A percentile compares a stretch with the other conserved stretches of the same genome.
Conservation (phyloP, 2,329 filamentous ascomycete genomes). For the Westerdykella sp. region DNA sequence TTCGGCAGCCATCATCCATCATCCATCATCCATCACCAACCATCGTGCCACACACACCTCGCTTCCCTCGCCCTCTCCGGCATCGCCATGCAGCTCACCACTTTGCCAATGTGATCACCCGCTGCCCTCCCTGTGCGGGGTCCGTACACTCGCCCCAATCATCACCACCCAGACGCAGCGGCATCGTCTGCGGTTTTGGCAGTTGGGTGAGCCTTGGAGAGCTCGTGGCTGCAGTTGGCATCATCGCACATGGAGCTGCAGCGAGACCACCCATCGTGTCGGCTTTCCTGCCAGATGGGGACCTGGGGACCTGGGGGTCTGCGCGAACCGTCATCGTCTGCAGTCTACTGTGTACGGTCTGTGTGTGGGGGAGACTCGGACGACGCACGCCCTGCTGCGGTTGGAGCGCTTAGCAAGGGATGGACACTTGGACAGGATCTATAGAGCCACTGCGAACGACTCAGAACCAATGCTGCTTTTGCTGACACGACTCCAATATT, state of each 20-base stretch:
- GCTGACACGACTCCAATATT: constrained; percentile 11
- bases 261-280: constrained; percentile 2
- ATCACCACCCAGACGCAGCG: constrained; percentile 1
- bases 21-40: constrained; percentile 10
- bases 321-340: not conserved
- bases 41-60: constrained; percentile 2
- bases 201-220: too few species aligned
- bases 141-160: constrained; percentile 1
- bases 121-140: constrained; percentile 7
- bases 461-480: constrained; percentile 1
- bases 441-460: constrained; percentile 8
- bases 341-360: not conserved
- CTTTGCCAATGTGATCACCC: constrained; percentile 13
- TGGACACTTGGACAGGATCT: not conserved
- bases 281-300: constrained; percentile 27
- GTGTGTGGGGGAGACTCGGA: too few species aligned
- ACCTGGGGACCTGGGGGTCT: constrained; percentile 8
- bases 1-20: not conserved
- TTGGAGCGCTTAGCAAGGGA: constrained; percentile 20
- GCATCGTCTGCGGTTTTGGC: not conserved
- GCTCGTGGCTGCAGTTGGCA: constrained; percentile 9
- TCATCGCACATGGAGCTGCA: constrained; percentile 8
- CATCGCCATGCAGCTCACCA: constrained; percentile 15
- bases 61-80: constrained; percentile 13
- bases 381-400: constrained; percentile 8